Evolutionary conservation across 305 asterid species (phyloP).

Genomic region (Ruellia speciosa): DNA sequence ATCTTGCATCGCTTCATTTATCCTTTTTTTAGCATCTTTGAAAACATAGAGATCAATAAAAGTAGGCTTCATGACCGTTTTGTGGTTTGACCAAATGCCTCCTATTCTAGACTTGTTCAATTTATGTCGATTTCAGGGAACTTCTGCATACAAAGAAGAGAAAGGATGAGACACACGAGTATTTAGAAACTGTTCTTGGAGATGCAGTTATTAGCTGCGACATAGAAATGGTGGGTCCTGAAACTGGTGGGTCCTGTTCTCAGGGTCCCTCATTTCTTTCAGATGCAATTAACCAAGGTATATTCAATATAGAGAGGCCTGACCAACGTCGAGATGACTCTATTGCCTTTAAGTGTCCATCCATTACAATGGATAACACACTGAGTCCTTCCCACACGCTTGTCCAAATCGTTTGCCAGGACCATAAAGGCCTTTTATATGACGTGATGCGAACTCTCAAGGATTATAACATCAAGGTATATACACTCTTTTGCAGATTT

Average conservation of each 20-base stretch:
- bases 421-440: conserved; percentile 77
- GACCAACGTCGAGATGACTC: conserved; percentile 31
- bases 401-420: conserved; percentile 68
- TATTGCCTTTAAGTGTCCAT: conserved; percentile 36
- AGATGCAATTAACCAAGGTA: conserved; percentile 28
- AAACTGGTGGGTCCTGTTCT: conserved; percentile 41
- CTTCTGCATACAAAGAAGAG: conserved; percentile 58
- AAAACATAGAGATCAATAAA: too few species aligned
- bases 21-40: too few species aligned
- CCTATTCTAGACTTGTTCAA: not conserved
- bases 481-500: not conserved
- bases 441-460: conserved; percentile 85
- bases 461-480: conserved; percentile 29
- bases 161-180: conserved; percentile 47
- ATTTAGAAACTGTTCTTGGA: conserved; percentile 48
- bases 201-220: conserved; percentile 52
- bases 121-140: conserved; percentile 36
- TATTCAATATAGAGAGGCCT: conserved; percentile 27
- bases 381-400: conserved; percentile 82
- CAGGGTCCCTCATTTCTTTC: conserved; percentile 68
- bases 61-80: too few species aligned
- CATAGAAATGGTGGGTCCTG: conserved; percentile 69
- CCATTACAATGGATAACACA: conserved; percentile 58
- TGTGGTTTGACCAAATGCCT: too few species aligned
- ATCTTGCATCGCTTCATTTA: not conserved